Conservation (phyloP, 352 stramenopile genomes). For the Phytopythium vexans region DNA sequence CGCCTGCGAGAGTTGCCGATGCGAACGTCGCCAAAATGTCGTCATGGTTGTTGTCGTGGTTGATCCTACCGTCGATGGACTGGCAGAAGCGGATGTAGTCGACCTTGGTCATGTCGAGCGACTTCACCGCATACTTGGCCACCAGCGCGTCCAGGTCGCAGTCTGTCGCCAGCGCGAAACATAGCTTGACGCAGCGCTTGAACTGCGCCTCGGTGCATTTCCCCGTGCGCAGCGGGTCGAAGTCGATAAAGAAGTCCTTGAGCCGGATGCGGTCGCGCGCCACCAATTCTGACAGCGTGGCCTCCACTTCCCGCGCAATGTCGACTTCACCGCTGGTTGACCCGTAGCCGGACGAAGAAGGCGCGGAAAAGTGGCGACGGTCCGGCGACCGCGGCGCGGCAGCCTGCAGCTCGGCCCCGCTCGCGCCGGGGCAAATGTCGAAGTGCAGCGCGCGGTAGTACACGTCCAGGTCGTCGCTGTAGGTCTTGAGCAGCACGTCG, state of each 20-base stretch:
- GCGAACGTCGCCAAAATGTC: conserved; percentile 36
- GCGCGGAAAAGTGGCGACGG: conserved; percentile 41
- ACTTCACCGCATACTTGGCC: conserved; percentile 49
- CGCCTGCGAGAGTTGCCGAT: background rate
- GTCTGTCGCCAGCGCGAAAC: conserved; percentile 63
- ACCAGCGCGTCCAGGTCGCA: conserved; percentile 53
- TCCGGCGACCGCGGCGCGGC: conserved; percentile 45
- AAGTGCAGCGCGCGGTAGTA: conserved; percentile 75
- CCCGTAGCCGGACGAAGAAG: conserved; percentile 11
- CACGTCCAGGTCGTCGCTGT: conserved; percentile 70
- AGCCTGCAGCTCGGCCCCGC: conserved; percentile 17
- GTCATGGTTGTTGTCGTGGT: conserved; percentile 43
- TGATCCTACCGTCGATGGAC: conserved; percentile 38
- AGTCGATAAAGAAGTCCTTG: conserved; percentile 86
- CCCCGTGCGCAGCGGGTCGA: conserved; percentile 67
- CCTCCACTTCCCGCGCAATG: conserved; percentile 51
- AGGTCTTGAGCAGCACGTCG: conserved; percentile 60
- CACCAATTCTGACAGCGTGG: conserved; percentile 49
- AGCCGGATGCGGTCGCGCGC: conserved; percentile 74
- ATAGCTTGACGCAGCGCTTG: conserved; percentile 74
- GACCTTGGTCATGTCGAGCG: conserved; percentile 51
- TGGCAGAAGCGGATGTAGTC: conserved; percentile 81
- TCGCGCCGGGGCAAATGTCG: conserved; percentile 54
- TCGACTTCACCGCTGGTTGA: conserved; percentile 1
- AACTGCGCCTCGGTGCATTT: conserved; percentile 82